A percentile compares a stretch with the other conserved stretches of the same genome.
phyloP scores from a whole-genome alignment of 805 yeast species.

The Tetrapisispora nanseiensis region DNA sequence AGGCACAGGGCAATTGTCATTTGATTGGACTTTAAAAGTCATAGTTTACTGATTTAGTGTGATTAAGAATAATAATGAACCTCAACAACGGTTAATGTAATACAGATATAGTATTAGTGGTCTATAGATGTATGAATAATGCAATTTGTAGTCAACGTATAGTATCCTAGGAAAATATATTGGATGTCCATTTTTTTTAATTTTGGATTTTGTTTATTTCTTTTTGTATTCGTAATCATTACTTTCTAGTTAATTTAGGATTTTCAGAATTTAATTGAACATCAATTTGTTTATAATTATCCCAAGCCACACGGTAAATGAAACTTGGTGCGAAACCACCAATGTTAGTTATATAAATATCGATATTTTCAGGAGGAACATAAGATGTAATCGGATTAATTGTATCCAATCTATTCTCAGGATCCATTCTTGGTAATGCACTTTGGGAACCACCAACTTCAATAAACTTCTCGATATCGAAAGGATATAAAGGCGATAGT shows the following conservation, averaged over 20 bases:
- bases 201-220: not conserved
- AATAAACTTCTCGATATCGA: constrained; percentile 69
- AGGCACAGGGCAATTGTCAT: constrained; percentile 45
- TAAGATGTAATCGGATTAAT: constrained; percentile 87
- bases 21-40: not conserved
- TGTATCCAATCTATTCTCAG: constrained; percentile 37
- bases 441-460: constrained; percentile 76
- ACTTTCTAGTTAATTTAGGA: not conserved
- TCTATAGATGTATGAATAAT: constrained; percentile 3
- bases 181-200: not conserved
- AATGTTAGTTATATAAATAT: constrained; percentile 86
- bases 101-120: not conserved
- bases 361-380: constrained; percentile 87
- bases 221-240: not conserved
- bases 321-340: constrained; percentile 97
- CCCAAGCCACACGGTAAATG: constrained; percentile 88
- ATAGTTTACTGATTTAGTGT: not conserved
- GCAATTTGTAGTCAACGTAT: constrained; percentile 2
- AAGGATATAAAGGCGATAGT: constrained; percentile 86
- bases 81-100: not conserved
- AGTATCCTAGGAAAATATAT: not conserved
- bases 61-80: no score
- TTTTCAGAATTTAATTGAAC: constrained; percentile 41
- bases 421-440: constrained; percentile 46
- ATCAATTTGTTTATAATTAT: constrained; percentile 84